Evolutionary conservation across 2,329 filamentous ascomycete genomes (phyloP).

Genomic region (Epicoccum sorghinum): DNA sequence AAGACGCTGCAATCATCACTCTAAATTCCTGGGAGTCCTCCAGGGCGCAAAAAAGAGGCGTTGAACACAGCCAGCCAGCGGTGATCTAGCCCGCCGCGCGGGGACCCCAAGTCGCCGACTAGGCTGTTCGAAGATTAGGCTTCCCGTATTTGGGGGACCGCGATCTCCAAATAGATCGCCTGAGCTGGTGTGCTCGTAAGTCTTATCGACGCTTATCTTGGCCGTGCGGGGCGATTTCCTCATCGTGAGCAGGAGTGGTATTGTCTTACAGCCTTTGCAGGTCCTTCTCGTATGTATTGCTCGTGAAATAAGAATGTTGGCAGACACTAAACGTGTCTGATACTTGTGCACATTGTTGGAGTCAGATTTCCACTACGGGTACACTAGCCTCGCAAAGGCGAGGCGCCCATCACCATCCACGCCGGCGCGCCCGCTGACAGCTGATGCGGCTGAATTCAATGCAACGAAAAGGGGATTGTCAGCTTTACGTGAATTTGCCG

Average conservation of each 20-base stretch:
- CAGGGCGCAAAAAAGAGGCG: slow-evolving; percentile 6
- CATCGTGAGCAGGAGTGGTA: neutral
- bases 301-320: neutral
- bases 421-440: slow-evolving; percentile 6
- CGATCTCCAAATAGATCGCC: slow-evolving; percentile 13
- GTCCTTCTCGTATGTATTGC: neutral
- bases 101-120: slow-evolving; percentile 2
- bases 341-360: neutral
- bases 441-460: slow-evolving; percentile 6
- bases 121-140: slow-evolving; percentile 1
- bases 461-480: slow-evolving; percentile 7
- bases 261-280: neutral
- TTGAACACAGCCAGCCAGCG: slow-evolving; percentile 9
- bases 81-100: slow-evolving; percentile 1
- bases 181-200: neutral
- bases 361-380: neutral
- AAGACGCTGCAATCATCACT: neutral
- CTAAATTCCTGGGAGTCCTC: neutral
- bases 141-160: slow-evolving; percentile 1
- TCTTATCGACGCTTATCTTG: neutral
- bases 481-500: too few relatives aligned
- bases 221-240: neutral
- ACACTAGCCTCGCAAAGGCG: slow-evolving; percentile 3
- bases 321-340: neutral
- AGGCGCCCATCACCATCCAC: slow-evolving; percentile 1